Evolutionary conservation across 768 basidiomycete genomes (phyloP).

Genomic region (Phanerochaete carnosa): DNA sequence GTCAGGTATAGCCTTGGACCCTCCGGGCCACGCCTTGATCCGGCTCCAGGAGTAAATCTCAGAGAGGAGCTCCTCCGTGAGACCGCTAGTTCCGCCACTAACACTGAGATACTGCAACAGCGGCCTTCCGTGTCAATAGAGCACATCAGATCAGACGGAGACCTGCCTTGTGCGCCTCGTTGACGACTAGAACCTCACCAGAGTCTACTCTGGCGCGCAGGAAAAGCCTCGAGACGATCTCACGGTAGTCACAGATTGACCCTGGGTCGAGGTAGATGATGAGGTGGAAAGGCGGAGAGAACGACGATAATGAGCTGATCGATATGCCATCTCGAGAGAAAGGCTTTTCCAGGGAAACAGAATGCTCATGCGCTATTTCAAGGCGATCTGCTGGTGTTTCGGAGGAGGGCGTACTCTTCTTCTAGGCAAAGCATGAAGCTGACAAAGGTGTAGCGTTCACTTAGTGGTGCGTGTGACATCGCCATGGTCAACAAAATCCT

Average conservation of each 20-base stretch:
- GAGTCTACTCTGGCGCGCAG: constrained; percentile 55
- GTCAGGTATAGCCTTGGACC: too few species aligned
- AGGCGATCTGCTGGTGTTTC: constrained; percentile 16
- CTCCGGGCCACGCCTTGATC: too few species aligned
- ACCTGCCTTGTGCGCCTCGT: constrained; percentile 71
- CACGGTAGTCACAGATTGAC: constrained; percentile 68
- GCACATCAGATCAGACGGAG: not conserved
- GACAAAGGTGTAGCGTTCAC: constrained; percentile 15
- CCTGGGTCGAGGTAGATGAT: constrained; percentile 63
- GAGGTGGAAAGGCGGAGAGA: too few species aligned
- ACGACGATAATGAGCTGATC: constrained; percentile 69
- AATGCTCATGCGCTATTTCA: constrained; percentile 55
- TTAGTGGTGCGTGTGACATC: too few species aligned
- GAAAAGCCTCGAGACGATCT: constrained; percentile 65
- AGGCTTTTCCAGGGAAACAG: too few species aligned
- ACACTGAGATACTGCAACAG: constrained; percentile 61
- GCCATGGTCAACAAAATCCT: too few species aligned
- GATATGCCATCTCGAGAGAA: too few species aligned
- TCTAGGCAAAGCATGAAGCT: constrained; percentile 14
- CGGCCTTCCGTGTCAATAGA: too few species aligned
- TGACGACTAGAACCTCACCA: constrained; percentile 68
- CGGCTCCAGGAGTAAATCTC: not conserved
- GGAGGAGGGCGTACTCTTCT: too few species aligned
- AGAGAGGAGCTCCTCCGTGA: constrained; percentile 55
- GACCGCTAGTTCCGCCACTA: constrained; percentile 41